Percentiles rank a stretch among this genome's conserved stretches.
Evolutionary conservation across 2,329 filamentous ascomycete species (phyloP).

Genomic region (Sarocladium oryzae): DNA sequence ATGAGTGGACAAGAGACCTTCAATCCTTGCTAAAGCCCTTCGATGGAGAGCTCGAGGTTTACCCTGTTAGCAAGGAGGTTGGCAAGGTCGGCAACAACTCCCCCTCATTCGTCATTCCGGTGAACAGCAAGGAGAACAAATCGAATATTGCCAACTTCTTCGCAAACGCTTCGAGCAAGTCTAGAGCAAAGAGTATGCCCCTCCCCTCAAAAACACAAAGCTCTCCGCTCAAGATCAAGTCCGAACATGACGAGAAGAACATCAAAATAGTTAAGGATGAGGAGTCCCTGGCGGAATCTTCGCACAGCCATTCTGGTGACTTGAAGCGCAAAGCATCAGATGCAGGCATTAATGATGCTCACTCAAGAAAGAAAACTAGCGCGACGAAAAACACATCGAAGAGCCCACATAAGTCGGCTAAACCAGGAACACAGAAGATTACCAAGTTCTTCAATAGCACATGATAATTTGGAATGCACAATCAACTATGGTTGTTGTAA

Average conservation of each 20-base stretch:
- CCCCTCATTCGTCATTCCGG: constrained; percentile 71
- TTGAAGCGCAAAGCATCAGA: constrained; percentile 22
- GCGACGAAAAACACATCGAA: constrained; percentile 33
- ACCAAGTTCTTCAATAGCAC: constrained; percentile 76
- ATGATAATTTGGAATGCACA: constrained; percentile 28
- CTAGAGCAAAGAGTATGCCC: constrained; percentile 18
- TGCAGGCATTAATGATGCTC: constrained; percentile 13
- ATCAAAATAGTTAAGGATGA: neutral
- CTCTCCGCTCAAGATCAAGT: neutral
- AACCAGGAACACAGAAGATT: constrained; percentile 49
- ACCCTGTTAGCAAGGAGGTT: constrained; percentile 81
- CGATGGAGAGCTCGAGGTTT: constrained; percentile 71
- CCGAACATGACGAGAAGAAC: neutral
- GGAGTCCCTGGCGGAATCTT: neutral
- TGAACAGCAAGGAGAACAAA: constrained; percentile 84
- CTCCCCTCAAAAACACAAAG: neutral
- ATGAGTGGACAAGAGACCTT: constrained; percentile 71
- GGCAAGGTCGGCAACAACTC: constrained; percentile 93
- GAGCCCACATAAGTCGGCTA: constrained; percentile 63
- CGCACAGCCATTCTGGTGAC: neutral
- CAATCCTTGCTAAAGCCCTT: constrained; percentile 77
- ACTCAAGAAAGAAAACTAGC: constrained; percentile 30
- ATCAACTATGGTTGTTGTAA: too few relatives aligned
- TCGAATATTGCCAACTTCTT: constrained; percentile 95
- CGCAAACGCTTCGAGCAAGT: constrained; percentile 42